phyloP scores from a whole-genome alignment of 148 eudicot genomes.

The Chenopodium berlandieri region DNA sequence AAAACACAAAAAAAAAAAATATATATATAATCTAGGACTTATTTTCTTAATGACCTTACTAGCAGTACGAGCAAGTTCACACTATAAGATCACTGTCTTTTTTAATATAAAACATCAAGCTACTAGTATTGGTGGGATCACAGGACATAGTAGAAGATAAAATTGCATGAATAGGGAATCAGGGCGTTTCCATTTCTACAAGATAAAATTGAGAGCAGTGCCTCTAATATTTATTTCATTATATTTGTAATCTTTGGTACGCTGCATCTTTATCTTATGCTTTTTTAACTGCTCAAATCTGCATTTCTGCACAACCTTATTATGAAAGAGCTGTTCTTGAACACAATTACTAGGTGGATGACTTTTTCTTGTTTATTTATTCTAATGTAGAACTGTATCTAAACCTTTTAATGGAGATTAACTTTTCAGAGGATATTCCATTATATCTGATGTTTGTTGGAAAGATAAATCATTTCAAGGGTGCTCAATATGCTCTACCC shows the following conservation, averaged over 20 bases:
- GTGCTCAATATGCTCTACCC: neutral
- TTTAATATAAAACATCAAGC: neutral
- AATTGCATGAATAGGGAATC: no score
- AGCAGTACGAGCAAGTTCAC: neutral
- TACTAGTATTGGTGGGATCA: neutral
- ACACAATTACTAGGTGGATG: neutral
- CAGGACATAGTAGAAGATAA: neutral
- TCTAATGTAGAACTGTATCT: neutral
- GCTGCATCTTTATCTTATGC: neutral
- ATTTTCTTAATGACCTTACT: slow-evolving; percentile 1
- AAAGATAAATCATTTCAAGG: neutral
- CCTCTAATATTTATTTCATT: neutral
- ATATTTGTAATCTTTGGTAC: neutral
- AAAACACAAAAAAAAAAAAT: no score
- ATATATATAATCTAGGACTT: neutral
- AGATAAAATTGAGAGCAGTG: neutral
- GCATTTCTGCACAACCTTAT: slow-evolving; percentile 1
- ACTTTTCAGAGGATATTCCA: neutral
- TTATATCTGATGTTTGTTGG: neutral
- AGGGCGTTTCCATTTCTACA: no score
- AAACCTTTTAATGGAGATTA: neutral
- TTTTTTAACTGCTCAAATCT: neutral
- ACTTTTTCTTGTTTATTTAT: neutral
- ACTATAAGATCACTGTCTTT: neutral
- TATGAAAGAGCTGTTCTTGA: neutral